These are phyloP conservation scores for Violaceomyces palustris DNA, from an alignment of 1,284 basidiomycete genomes.

Conservation along the genomic window DNA sequence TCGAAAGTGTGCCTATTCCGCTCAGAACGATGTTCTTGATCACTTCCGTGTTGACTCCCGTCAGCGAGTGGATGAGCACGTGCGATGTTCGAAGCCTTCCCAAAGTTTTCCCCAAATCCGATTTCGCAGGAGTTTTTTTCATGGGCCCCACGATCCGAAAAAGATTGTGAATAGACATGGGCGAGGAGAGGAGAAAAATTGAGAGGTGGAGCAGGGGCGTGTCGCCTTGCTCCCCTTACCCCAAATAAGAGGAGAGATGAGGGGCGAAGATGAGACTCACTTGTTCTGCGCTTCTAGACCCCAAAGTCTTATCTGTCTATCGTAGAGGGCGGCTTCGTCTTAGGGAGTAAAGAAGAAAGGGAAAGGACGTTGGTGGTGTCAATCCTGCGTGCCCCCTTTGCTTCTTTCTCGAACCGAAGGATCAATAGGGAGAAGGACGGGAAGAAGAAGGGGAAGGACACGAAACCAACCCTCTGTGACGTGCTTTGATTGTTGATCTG, in stretches of 20 bases:
- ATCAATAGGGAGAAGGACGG: neutral
- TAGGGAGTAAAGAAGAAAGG: neutral
- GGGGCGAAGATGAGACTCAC: slow-evolving; percentile 57
- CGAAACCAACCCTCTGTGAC: too few species aligned
- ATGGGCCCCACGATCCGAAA: slow-evolving; percentile 8
- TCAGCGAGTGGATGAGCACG: slow-evolving; percentile 75
- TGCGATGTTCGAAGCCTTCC: slow-evolving; percentile 86
- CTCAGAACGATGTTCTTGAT: slow-evolving; percentile 79
- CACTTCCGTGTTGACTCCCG: slow-evolving; percentile 85
- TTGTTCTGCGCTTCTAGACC: slow-evolving; percentile 93
- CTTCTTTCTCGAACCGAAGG: too few species aligned
- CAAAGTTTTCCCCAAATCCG: slow-evolving; percentile 7
- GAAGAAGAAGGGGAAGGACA: slow-evolving; percentile 6
- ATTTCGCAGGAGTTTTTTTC: too few species aligned
- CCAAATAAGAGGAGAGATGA: too few species aligned
- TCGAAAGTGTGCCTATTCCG: slow-evolving; percentile 59
- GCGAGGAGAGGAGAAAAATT: neutral
- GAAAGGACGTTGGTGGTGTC: neutral
- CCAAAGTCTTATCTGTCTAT: slow-evolving; percentile 95
- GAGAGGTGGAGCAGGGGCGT: too few species aligned
- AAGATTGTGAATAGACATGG: slow-evolving; percentile 1
- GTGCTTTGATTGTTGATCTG: slow-evolving; percentile 32
- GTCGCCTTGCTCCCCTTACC: too few species aligned
- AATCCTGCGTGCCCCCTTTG: too few species aligned
- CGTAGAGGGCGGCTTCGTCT: slow-evolving; percentile 85